Evolutionary conservation across 352 stramenopile genomes (phyloP).

Genomic region (Phytopythium delawarense): DNA sequence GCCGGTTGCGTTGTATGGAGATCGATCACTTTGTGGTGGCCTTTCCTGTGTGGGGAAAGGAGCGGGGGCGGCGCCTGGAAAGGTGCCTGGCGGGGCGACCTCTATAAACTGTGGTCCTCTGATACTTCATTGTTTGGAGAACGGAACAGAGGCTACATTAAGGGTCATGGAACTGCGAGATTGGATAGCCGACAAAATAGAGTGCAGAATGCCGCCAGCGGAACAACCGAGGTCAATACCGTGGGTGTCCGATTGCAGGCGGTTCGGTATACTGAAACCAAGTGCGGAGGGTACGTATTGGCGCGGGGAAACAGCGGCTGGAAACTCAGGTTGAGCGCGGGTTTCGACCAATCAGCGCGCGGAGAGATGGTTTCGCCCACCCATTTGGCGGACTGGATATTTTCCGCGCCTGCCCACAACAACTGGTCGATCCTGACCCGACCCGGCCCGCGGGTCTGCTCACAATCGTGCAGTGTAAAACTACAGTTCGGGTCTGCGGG

Average conservation of each 20-base stretch:
- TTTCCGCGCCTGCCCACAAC: neutral
- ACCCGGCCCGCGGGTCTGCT: neutral
- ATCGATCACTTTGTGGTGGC: neutral
- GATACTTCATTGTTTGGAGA: too few species aligned
- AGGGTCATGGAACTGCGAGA: too few species aligned
- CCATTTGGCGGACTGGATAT: neutral
- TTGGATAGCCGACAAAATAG: too few species aligned
- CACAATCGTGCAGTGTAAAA: neutral
- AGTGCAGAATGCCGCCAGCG: too few species aligned
- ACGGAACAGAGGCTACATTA: too few species aligned
- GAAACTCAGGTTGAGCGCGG: neutral
- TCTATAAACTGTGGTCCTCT: too few species aligned
- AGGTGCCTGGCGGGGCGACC: too few species aligned
- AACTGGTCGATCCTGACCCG: neutral
- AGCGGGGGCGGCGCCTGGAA: neutral
- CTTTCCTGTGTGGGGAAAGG: neutral
- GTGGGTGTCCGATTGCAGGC: neutral
- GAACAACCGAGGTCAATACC: too few species aligned
- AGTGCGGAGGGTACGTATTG: neutral
- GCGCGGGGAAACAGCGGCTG: neutral
- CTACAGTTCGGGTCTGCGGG: neutral
- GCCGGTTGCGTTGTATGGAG: neutral
- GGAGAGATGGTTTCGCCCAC: neutral
- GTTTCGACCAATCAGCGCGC: neutral
- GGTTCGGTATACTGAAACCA: neutral